phyloP scores from a whole-genome alignment of 805 yeast species.

The Wickerhamomyces bisporus region DNA sequence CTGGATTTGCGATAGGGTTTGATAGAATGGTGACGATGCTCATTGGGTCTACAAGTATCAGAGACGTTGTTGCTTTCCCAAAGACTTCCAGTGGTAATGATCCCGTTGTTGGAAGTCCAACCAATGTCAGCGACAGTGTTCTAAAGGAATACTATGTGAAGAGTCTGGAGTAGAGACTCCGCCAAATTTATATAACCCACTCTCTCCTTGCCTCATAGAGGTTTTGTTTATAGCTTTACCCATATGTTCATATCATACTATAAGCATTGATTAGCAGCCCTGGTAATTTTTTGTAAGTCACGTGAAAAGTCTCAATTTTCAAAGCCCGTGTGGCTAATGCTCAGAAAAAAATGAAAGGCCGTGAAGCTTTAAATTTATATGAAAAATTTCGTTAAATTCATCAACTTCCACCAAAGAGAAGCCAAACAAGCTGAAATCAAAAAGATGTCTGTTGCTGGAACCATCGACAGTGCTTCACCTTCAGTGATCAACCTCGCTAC shows the following conservation, averaged over 20 bases:
- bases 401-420: not conserved
- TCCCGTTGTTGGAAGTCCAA: constrained; percentile 83
- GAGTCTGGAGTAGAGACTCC: constrained; percentile 13
- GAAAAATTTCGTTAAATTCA: too few species aligned
- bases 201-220: too few species aligned
- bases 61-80: constrained; percentile 96
- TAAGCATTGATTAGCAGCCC: too few species aligned
- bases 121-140: constrained; percentile 45
- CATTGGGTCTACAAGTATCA: constrained; percentile 65
- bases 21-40: constrained; percentile 92
- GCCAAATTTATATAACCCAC: too few species aligned
- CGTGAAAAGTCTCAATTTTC: not conserved
- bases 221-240: too few species aligned
- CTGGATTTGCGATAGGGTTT: constrained; percentile 93
- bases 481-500: constrained; percentile 28
- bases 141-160: constrained; percentile 51
- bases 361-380: too few species aligned
- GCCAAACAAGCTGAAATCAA: not conserved
- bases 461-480: constrained; percentile 15
- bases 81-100: constrained; percentile 87
- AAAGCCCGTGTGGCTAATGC: constrained; percentile 2
- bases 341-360: not conserved
- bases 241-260: too few species aligned
- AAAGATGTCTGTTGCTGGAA: constrained; percentile 18
- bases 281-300: too few species aligned